Evolutionary conservation across 192 early-diverging fungal genomes (phyloP).

Genomic region (Obelidium mucronatum): DNA sequence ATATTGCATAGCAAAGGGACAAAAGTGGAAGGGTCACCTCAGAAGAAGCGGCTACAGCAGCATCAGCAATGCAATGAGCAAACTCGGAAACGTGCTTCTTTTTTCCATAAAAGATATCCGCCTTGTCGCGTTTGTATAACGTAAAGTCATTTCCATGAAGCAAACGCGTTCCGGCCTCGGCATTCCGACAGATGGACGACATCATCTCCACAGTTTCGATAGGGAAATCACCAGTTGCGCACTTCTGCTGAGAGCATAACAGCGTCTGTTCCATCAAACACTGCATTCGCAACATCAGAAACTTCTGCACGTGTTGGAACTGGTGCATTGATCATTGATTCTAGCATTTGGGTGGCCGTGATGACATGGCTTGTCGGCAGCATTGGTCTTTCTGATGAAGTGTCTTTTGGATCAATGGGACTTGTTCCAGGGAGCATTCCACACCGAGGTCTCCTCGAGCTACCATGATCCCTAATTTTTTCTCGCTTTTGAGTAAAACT

Average conservation of each 20-base stretch:
- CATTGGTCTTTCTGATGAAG: slow-evolving; percentile 62
- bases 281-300: slow-evolving; percentile 66
- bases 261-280: slow-evolving; percentile 63
- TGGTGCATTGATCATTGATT: slow-evolving; percentile 61
- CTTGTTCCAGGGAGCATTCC: slow-evolving; percentile 57
- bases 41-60: slow-evolving; percentile 56
- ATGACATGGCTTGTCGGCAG: slow-evolving; percentile 61
- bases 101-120: slow-evolving; percentile 4
- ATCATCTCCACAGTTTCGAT: slow-evolving; percentile 63
- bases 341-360: slow-evolving; percentile 68
- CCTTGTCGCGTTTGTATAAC: slow-evolving; percentile 26
- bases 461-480: slow-evolving; percentile 70
- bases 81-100: slow-evolving; percentile 47
- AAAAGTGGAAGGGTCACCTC: slow-evolving; percentile 37
- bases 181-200: slow-evolving; percentile 52
- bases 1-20: slow-evolving; percentile 28
- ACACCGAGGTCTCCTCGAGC: slow-evolving; percentile 67
- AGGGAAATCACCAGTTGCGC: slow-evolving; percentile 58
- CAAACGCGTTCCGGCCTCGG: slow-evolving; percentile 48
- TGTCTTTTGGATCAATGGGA: slow-evolving; percentile 65
- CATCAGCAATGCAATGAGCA: slow-evolving; percentile 60
- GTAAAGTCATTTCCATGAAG: slow-evolving; percentile 31
- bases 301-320: slow-evolving; percentile 66
- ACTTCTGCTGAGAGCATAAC: slow-evolving; percentile 66
- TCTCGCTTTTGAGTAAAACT: background rate